Percentiles rank a stretch among this genome's conserved stretches.
Conservation (phyloP, 2,329 filamentous ascomycete species). For the Fusarium subtropicale region DNA sequence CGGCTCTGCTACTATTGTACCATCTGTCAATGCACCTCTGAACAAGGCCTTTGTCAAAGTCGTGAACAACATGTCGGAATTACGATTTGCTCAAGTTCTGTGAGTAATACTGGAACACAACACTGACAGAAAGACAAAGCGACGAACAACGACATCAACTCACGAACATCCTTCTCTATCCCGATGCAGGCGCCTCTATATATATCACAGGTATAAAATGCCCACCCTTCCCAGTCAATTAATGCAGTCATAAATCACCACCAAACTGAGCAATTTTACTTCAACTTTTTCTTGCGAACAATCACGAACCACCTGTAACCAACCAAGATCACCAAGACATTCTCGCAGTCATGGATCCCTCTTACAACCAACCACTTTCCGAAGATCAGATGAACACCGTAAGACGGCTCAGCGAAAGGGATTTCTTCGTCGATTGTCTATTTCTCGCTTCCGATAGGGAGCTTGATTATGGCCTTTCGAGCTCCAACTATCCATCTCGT, state of each 20-base stretch:
- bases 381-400: background rate
- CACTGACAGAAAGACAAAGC: background rate
- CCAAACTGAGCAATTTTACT: background rate
- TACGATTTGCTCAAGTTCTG: background rate
- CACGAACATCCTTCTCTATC: background rate
- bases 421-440: background rate
- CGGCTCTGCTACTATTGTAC: too few species aligned
- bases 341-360: background rate
- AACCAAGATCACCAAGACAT: too few species aligned
- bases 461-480: background rate
- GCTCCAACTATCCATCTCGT: background rate
- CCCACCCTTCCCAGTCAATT: fast-evolving
- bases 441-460: background rate
- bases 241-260: background rate
- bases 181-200: too few species aligned
- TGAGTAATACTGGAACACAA: background rate
- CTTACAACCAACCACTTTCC: background rate
- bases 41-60: background rate
- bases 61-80: background rate
- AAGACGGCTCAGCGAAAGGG: too few species aligned
- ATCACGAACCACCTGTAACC: background rate
- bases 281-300: background rate
- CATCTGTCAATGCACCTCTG: too few species aligned
- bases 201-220: background rate
- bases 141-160: background rate